These are phyloP conservation scores for Sclerotinia glacialis DNA, from an alignment of 2,329 filamentous ascomycete species.

Conservation along the genomic window DNA sequence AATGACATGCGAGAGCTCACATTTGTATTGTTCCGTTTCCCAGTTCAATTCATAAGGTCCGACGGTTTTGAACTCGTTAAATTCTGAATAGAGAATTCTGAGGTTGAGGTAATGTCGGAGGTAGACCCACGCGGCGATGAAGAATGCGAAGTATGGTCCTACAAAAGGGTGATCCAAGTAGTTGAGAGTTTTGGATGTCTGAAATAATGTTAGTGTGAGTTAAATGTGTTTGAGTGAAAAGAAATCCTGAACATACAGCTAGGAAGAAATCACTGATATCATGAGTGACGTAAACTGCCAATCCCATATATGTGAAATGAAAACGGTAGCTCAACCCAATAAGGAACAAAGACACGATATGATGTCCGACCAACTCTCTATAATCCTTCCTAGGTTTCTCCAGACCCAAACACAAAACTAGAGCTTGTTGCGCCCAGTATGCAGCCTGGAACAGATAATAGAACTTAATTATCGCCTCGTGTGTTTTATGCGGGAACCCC, in stretches of 20 bases:
- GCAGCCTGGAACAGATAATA: conserved; percentile 92
- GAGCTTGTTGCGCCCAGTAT: conserved; percentile 92
- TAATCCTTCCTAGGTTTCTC: conserved; percentile 95
- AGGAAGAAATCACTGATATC: conserved; percentile 95
- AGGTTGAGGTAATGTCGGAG: conserved; percentile 82
- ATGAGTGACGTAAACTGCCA: conserved; percentile 90
- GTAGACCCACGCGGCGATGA: conserved; percentile 84
- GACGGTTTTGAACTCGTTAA: conserved; percentile 71
- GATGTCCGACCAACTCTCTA: conserved; percentile 86
- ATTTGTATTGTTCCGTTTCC: conserved; percentile 75
- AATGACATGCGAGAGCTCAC: conserved; percentile 65
- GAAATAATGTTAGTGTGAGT: conserved; percentile 14
- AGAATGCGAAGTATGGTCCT: conserved; percentile 77
- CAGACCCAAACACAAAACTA: conserved; percentile 82
- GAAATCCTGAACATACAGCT: conserved; percentile 57
- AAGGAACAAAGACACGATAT: conserved; percentile 80
- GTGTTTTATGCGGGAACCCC: conserved; percentile 76
- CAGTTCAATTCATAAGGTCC: conserved; percentile 74
- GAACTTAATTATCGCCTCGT: conserved; percentile 81
- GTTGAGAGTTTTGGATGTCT: conserved; percentile 90
- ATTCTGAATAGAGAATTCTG: conserved; percentile 68
- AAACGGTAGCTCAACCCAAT: conserved; percentile 89
- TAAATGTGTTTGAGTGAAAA: not conserved
- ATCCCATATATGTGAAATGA: conserved; percentile 92
- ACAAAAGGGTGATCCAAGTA: conserved; percentile 79